Percentiles rank a stretch among this genome's conserved stretches.
Evolutionary conservation across 23 red algal genomes (phyloP).

Genomic region (Cyanidium caldarium): DNA sequence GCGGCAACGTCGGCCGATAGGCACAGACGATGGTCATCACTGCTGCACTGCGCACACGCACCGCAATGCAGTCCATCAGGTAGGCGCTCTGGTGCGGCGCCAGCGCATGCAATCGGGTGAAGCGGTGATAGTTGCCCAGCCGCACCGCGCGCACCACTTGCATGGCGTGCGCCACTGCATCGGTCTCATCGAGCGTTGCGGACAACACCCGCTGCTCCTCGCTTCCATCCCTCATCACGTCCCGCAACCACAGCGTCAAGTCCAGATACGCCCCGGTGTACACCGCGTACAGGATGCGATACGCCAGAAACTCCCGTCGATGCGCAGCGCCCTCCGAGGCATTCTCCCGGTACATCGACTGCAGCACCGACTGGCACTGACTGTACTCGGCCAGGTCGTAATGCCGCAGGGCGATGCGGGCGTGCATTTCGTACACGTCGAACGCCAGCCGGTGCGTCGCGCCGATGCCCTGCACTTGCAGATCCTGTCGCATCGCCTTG

Average conservation of each 20-base stretch:
- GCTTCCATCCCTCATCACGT: too few relatives aligned
- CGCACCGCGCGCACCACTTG: not conserved
- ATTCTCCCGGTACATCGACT: not conserved
- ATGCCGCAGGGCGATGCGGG: conserved; percentile 9
- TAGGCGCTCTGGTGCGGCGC: too few relatives aligned
- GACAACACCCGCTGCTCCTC: too few relatives aligned
- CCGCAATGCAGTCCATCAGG: too few relatives aligned
- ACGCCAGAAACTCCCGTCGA: conserved; percentile 1
- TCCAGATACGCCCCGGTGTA: not conserved
- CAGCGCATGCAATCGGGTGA: too few relatives aligned
- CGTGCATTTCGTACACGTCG: conserved; percentile 20
- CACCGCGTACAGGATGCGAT: conserved; percentile 7
- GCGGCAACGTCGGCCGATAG: too few relatives aligned
- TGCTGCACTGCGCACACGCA: too few relatives aligned
- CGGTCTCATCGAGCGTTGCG: not conserved
- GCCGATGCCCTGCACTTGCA: conserved; percentile 17
- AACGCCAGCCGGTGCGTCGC: not conserved
- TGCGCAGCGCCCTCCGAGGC: not conserved
- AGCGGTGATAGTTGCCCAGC: not conserved
- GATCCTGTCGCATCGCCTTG: conserved; percentile 17
- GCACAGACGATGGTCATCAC: too few relatives aligned
- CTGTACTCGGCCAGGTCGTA: conserved; percentile 14
- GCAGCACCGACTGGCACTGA: conserved; percentile 11
- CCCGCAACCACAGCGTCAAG: not conserved
- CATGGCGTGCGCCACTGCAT: not conserved